phyloP scores from a whole-genome alignment of 192 early-diverging fungal genomes.

The Glomus cerebriforme region DNA sequence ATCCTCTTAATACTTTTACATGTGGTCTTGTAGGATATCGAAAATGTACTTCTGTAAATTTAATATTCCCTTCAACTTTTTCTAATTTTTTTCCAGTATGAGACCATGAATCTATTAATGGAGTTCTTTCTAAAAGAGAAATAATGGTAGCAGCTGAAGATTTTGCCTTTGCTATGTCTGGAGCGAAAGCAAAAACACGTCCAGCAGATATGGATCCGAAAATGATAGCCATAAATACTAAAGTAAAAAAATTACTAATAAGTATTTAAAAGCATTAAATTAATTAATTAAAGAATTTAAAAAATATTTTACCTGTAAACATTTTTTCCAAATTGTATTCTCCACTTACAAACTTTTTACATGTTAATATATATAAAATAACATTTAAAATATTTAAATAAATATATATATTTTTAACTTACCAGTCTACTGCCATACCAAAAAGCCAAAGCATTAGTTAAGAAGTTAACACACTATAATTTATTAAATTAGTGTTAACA shows the following conservation, averaged over 20 bases:
- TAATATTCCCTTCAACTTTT: conserved; percentile 35
- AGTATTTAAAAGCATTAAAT: conserved; percentile 12
- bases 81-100: conserved; percentile 38
- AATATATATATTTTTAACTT: conserved; percentile 37
- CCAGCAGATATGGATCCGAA: conserved; percentile 48
- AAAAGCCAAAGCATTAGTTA: conserved; percentile 51
- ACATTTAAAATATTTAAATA: conserved; percentile 36
- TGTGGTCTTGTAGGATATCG: conserved; percentile 65
- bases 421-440: conserved; percentile 52
- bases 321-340: conserved; percentile 31
- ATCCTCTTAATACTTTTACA: conserved; percentile 58
- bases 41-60: conserved; percentile 44
- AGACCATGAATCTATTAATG: conserved; percentile 45
- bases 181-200: conserved; percentile 46
- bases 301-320: neutral
- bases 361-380: conserved; percentile 40
- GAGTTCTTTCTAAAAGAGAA: conserved; percentile 49
- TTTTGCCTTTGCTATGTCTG: conserved; percentile 64
- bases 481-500: no score
- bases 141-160: conserved; percentile 57
- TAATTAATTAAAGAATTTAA: no score
- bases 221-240: conserved; percentile 39
- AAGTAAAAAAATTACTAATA: neutral
- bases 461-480: conserved; percentile 38
- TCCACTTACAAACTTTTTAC: conserved; percentile 10